Evolutionary conservation across 2,329 filamentous ascomycete genomes (phyloP), one percentile per base, ranked within the genome.

Genomic region (Cryphonectria japonica): DNA sequence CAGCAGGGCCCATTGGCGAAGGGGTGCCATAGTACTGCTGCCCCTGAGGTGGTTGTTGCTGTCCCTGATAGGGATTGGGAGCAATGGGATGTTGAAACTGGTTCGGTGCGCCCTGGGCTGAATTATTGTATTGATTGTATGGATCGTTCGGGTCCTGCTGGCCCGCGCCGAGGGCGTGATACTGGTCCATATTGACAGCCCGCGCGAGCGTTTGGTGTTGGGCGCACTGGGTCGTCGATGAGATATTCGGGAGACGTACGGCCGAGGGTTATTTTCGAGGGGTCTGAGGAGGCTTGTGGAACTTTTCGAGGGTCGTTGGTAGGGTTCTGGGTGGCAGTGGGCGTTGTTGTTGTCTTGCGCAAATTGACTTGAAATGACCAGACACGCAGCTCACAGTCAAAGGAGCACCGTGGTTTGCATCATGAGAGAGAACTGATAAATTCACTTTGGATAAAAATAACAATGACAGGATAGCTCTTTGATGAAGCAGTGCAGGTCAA

Each of bases 1-100:
- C 78, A 9, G 75, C 74, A 46, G 67, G 71, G 6, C 73, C 73
- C 71, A 77, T 70, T 16, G 77, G 76, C 64, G 75, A 71, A 68
- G 75, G 79, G 1, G 75, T 77, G 39, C 80, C 81, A 73, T 83
- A 82, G 69, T 82, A 82, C 66, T 83, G 83, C 71, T 82, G 82
- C 2, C 76, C 78, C 66, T 79, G 80, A 8, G 78, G 77, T 65
- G 64, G 63, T 80, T 80, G 68, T 63, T 74, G 68, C 75, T 77
- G 71, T 74, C 86, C 86, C 75, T 87, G 85, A 75, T 89, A 89
- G 26, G 85, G 86, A 70, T 86, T 84, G 66, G 84, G 82, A 52
- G 86, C 85, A 69, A 86, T 77, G 22, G 85, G 86, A 61, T 85
- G 86, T 71, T 87, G 84, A 79, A 90, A 90, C 76, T 78, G 75